Evolutionary conservation across 176 grass and related monocot genomes (phyloP).

Genomic region (Zea mays): Zm-B73-REFERENCE-NAM-5.0 NC_050098.1:229265501-229266000

Average conservation of each 20-base stretch:
- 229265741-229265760: conserved; percentile 7
- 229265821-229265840: conserved; percentile 70
- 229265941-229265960: conserved; percentile 81
- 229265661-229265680: no score
- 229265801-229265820: conserved; percentile 87
- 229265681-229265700: no score
- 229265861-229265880: conserved; percentile 11
- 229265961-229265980: conserved; percentile 81
- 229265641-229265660: no score
- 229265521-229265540: no score
- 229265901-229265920: conserved; percentile 73
- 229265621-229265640: no score
- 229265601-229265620: no score
- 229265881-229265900: conserved; percentile 75
- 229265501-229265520: no score
- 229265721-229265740: no score
- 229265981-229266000: conserved; percentile 59
- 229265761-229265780: conserved; percentile 73
- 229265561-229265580: no score
- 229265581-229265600: no score
- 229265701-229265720: no score
- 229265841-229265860: conserved; percentile 68
- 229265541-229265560: no score
- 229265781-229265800: conserved; percentile 76
- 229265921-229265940: conserved; percentile 65